Evolutionary conservation across 441 rosid genomes (phyloP).

Genomic region (Isatis lusitanica): DNA sequence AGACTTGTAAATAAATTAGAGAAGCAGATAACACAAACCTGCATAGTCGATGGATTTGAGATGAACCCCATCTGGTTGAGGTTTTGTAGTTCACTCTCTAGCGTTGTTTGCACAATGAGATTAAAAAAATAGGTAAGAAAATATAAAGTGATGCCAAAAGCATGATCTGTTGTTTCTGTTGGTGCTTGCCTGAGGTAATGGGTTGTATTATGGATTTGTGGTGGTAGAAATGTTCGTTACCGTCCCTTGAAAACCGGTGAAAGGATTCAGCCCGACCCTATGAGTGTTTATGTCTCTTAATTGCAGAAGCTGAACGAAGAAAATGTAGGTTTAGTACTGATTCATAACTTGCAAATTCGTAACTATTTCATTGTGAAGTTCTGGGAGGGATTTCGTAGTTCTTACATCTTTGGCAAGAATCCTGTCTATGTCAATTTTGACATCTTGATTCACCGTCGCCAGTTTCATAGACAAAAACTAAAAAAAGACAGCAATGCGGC

Average conservation of each 20-base stretch:
- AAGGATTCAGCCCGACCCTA: constrained; percentile 47
- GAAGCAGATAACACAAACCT: no score
- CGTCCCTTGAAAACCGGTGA: constrained; percentile 49
- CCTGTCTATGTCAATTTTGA: constrained; percentile 72
- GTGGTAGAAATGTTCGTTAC: constrained; percentile 50
- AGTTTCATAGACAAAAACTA: constrained; percentile 98
- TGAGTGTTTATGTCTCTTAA: constrained; percentile 50
- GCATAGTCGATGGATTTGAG: constrained; percentile 49
- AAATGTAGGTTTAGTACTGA: constrained; percentile 27
- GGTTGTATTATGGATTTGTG: constrained; percentile 54
- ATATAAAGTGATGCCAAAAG: background rate
- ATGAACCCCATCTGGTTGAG: constrained; percentile 71
- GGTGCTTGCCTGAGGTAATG: constrained; percentile 57
- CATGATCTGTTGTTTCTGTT: background rate
- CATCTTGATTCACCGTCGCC: constrained; percentile 85
- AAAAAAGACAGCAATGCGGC: constrained; percentile 22
- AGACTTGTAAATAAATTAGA: no score
- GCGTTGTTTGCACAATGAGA: constrained; percentile 38
- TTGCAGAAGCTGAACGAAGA: constrained; percentile 57
- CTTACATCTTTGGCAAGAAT: constrained; percentile 86
- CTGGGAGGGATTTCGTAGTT: background rate
- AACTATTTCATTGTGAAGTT: background rate
- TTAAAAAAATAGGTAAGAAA: background rate
- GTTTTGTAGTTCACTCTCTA: constrained; percentile 71
- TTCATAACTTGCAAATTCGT: constrained; percentile 15